These are phyloP conservation scores for Apiospora marii DNA, from an alignment of 2,329 filamentous ascomycete genomes.

Conservation along the genomic window DNA sequence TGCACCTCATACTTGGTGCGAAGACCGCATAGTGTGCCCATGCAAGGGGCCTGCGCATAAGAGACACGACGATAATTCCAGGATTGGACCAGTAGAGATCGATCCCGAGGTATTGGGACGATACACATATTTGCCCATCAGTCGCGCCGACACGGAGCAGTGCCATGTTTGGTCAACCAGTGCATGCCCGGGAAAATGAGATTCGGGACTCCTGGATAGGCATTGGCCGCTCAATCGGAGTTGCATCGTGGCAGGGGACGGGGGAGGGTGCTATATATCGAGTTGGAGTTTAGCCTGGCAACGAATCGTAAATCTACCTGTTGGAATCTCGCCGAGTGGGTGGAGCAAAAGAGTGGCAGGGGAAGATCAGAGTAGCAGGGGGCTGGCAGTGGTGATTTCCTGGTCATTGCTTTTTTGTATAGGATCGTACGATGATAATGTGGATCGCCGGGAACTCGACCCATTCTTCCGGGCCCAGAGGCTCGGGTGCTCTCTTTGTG, in stretches of 20 bases:
- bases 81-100: not conserved
- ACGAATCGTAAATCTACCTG: not conserved
- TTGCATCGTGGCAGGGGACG: not conserved
- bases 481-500: not conserved
- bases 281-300: not conserved
- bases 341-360: not conserved
- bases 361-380: not conserved
- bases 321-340: not conserved
- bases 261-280: not conserved
- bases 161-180: not conserved
- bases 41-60: not conserved
- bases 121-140: not conserved
- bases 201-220: not conserved
- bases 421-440: not conserved
- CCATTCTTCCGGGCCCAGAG: conserved; percentile 6
- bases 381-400: not conserved
- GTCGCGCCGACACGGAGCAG: not conserved
- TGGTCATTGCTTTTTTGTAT: not conserved
- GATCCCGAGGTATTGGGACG: not conserved
- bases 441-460: not conserved
- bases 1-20: not conserved
- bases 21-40: not conserved
- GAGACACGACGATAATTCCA: not conserved
- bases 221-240: not conserved
- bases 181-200: not conserved